These are phyloP conservation scores for Paecilomyces sp. DNA, from an alignment of 2,329 filamentous ascomycete species.

Conservation along the genomic window DNA sequence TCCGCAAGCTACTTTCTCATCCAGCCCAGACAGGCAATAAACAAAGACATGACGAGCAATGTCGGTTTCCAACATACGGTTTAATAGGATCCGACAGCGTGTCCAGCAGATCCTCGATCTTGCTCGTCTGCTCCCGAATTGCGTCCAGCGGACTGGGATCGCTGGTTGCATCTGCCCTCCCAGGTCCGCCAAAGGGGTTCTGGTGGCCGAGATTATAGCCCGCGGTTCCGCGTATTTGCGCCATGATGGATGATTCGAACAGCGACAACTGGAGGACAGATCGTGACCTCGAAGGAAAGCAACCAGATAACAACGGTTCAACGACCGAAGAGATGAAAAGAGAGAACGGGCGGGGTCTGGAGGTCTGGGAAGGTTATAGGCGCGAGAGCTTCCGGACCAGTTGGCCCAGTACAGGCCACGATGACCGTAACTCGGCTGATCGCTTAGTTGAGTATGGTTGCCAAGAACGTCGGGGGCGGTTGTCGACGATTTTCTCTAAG, in stretches of 20 bases:
- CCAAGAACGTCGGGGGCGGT: conserved; percentile 11
- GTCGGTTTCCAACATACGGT: conserved; percentile 60
- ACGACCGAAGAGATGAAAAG: conserved; percentile 5
- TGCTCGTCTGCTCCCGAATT: conserved; percentile 91
- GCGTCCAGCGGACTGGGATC: conserved; percentile 76
- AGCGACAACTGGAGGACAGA: conserved; percentile 1
- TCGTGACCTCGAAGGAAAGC: conserved; percentile 6
- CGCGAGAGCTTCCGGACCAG: conserved; percentile 15
- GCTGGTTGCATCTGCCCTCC: conserved; percentile 52
- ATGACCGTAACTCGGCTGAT: conserved; percentile 29
- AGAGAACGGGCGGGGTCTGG: conserved; percentile 1
- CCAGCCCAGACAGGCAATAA: neutral
- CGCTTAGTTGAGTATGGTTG: conserved; percentile 21
- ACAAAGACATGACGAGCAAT: neutral
- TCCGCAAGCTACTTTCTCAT: neutral
- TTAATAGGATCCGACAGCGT: conserved; percentile 83
- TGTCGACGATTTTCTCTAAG: neutral
- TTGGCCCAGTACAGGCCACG: conserved; percentile 31
- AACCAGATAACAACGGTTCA: conserved; percentile 3
- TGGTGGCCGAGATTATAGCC: conserved; percentile 77
- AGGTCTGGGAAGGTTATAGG: neutral
- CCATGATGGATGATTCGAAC: conserved; percentile 27
- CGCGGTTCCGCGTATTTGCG: conserved; percentile 58
- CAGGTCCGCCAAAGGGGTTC: conserved; percentile 61
- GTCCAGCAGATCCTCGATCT: conserved; percentile 92